Evolutionary conservation across 2,329 filamentous ascomycete species (phyloP).

Genomic region (Trichoderma endophyticum): DNA sequence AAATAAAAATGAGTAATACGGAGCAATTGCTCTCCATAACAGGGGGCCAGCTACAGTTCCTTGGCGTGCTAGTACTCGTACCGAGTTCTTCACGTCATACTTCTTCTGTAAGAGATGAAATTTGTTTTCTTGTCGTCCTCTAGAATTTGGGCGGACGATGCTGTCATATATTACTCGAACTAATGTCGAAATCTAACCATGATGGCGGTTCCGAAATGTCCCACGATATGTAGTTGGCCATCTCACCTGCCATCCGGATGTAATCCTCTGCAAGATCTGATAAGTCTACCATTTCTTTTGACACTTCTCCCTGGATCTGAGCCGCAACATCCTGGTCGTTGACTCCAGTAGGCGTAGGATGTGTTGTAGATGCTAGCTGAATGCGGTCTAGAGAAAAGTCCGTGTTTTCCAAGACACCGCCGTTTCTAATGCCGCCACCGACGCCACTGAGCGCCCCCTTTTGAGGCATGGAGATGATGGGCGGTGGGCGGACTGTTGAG

Average conservation of each 20-base stretch:
- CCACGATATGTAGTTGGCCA: conserved; percentile 12
- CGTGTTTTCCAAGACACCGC: background rate
- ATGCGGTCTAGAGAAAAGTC: conserved; percentile 3
- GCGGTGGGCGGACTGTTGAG: background rate
- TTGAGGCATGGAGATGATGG: conserved; percentile 12
- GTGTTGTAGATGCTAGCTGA: conserved; percentile 10
- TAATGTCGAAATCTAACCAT: conserved; percentile 11
- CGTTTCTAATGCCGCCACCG: background rate
- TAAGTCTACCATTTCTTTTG: background rate
- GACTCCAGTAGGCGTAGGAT: background rate
- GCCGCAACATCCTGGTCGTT: background rate
- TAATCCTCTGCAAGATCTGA: conserved; percentile 6
- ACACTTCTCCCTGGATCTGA: background rate
- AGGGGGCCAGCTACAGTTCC: background rate
- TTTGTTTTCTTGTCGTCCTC: background rate
- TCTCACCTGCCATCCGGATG: conserved; percentile 14
- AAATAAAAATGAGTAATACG: background rate
- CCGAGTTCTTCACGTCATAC: background rate
- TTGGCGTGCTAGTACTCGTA: background rate
- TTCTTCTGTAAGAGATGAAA: background rate
- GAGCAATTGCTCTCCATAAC: background rate
- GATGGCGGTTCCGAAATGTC: conserved; percentile 9
- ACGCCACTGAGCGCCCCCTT: background rate
- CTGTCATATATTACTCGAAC: conserved; percentile 2
- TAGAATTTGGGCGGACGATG: background rate